Evolutionary conservation across 192 early-diverging fungal species (phyloP), one percentile per base, ranked within the genome.

Genomic region (Linnemannia exigua): DNA sequence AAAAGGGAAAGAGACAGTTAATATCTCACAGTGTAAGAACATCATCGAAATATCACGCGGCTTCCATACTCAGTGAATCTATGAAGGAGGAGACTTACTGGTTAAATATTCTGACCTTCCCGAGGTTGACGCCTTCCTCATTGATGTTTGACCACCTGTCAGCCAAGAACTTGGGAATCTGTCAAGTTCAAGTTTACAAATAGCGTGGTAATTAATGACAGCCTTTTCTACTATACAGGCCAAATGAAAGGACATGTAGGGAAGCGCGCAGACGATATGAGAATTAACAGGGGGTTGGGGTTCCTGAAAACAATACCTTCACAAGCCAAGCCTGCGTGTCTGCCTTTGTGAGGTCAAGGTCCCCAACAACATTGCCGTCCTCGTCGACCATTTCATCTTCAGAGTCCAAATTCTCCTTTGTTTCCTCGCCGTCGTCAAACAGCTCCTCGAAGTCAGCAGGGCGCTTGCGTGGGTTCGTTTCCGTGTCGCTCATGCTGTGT

Each of bases 301-400:
- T 8, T 5, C 25, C 1, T 63, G 28, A 25, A 14, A 63, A 14
- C 11, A 63, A 63, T 88, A 91, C 92, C 85, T 99, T 99, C 46
- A 98, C 97, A 12, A 98, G 92, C 97, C 97, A 98, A 22, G 96
- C 94, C 84, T 97, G 95, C 66, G 90, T 94, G 2, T 88, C 91
- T 16, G 93, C 79, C 37, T 93, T 90, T 25, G 92, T 87, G 77
- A 96, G 83, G 70, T 93, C 90, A n/a, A 96, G 81, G 47, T 93
- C 92, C 22, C 95, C 95, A 15, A 87, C 92, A 52, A 95, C 93
- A 28, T 96, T 95, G 61, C 94, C 94, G 37, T 88, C 88, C 46
- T 91, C 90, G 61, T 90, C 89, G 33, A 88, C 78, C n/a, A 90
- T 76, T 51, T 90, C 91, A 31, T 88, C 91, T 36, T 89, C 76